These are phyloP conservation scores for Vigna hirtella DNA, from an alignment of 306 rosid genomes.

Conservation along the genomic window DNA sequence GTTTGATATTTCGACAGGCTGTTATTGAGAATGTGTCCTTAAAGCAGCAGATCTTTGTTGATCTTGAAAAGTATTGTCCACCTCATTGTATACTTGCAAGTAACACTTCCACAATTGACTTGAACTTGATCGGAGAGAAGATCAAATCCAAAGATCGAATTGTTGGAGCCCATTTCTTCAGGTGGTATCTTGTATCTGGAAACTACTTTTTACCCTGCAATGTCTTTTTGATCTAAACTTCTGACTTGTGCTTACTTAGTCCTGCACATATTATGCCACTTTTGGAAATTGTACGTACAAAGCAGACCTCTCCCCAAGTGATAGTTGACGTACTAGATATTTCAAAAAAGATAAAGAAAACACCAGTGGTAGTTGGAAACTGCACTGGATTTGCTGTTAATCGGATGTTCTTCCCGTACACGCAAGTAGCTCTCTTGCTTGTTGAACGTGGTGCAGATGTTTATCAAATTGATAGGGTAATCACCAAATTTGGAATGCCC, in stretches of 20 bases:
- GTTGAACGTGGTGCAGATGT: slow-evolving; percentile 85
- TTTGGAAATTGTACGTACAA: slow-evolving; percentile 89
- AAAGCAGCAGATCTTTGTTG: slow-evolving; percentile 92
- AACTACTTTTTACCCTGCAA: not conserved
- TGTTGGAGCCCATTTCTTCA: slow-evolving; percentile 95
- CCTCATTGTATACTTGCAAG: slow-evolving; percentile 91
- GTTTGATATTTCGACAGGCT: slow-evolving; percentile 72
- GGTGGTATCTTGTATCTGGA: slow-evolving; percentile 54
- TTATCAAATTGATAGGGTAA: slow-evolving; percentile 78
- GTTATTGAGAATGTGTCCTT: slow-evolving; percentile 85
- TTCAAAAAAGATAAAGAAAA: slow-evolving; percentile 83
- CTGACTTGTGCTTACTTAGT: slow-evolving; percentile 61
- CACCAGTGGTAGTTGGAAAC: slow-evolving; percentile 97
- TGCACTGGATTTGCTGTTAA: slow-evolving; percentile 99
- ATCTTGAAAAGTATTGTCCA: slow-evolving; percentile 91
- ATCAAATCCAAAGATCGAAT: slow-evolving; percentile 82
- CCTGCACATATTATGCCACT: slow-evolving; percentile 99
- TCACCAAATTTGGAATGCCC: slow-evolving; percentile 83
- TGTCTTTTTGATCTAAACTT: slow-evolving; percentile 23
- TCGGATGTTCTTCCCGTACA: slow-evolving; percentile 91
- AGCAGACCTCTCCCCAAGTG: slow-evolving; percentile 80
- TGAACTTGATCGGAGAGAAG: slow-evolving; percentile 87
- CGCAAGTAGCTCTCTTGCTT: slow-evolving; percentile 83
- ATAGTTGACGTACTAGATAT: slow-evolving; percentile 88
- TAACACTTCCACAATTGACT: slow-evolving; percentile 97